Evolutionary conservation across 306 rosid species (phyloP).

Genomic region (Sicyos baderoa): DNA sequence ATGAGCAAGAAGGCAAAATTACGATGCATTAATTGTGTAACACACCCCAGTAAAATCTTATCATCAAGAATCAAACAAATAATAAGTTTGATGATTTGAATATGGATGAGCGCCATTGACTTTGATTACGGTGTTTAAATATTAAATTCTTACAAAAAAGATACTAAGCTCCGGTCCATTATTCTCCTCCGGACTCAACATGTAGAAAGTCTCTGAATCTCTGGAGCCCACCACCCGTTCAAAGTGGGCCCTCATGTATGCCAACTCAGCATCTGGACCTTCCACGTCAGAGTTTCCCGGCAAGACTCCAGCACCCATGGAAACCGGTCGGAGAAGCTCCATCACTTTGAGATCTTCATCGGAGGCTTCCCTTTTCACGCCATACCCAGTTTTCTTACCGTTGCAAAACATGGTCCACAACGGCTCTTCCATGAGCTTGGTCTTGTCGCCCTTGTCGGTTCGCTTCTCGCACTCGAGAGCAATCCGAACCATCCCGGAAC

Average conservation of each 20-base stretch:
- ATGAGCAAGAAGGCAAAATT: no score
- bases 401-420: constrained; percentile 72
- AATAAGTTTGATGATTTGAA: no score
- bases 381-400: constrained; percentile 72
- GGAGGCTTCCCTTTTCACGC: constrained; percentile 49
- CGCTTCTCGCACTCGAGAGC: constrained; percentile 78
- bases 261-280: constrained; percentile 43
- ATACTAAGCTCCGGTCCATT: constrained; percentile 69
- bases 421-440: constrained; percentile 44
- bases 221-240: constrained; percentile 58
- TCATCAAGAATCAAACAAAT: no score
- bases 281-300: constrained; percentile 38
- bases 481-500: constrained; percentile 56
- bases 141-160: constrained; percentile 58
- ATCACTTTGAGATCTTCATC: constrained; percentile 58
- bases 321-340: constrained; percentile 57
- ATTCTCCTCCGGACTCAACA: constrained; percentile 72
- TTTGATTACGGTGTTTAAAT: no score
- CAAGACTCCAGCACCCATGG: constrained; percentile 83
- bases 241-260: constrained; percentile 61
- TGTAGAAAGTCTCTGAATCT: constrained; percentile 68
- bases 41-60: no score
- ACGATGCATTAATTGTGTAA: no score
- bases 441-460: constrained; percentile 43
- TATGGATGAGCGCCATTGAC: no score